These are phyloP conservation scores for Thraustochytrium sp. DNA, from an alignment of 352 stramenopile species.

Conservation along the genomic window DNA sequence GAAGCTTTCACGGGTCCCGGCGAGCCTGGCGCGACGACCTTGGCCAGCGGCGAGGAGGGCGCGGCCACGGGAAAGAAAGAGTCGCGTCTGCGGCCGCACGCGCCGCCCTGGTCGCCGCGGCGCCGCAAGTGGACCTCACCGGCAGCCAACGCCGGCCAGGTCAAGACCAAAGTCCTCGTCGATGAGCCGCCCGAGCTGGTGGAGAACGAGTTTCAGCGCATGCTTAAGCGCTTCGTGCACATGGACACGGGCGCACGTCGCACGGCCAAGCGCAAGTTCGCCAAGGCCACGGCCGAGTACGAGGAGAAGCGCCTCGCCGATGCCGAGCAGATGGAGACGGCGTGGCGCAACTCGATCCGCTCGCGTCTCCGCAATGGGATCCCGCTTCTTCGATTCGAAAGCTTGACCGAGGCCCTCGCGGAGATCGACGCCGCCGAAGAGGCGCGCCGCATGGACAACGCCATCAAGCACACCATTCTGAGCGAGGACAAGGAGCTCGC, in stretches of 20 bases:
- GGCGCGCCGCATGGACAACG: slow-evolving; percentile 19
- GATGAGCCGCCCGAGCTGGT: slow-evolving; percentile 13
- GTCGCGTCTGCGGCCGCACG: slow-evolving; percentile 1
- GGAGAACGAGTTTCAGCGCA: slow-evolving; percentile 43
- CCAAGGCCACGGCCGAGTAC: slow-evolving; percentile 29
- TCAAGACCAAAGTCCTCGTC: background rate
- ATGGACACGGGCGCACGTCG: slow-evolving; percentile 33
- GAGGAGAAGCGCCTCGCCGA: slow-evolving; percentile 31
- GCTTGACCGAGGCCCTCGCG: background rate
- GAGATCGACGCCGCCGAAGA: slow-evolving; percentile 24
- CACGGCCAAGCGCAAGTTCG: slow-evolving; percentile 38
- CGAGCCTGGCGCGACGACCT: too few species aligned
- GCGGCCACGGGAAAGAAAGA: background rate
- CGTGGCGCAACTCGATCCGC: slow-evolving; percentile 33
- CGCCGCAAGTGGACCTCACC: slow-evolving; percentile 3
- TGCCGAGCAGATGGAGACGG: slow-evolving; percentile 13
- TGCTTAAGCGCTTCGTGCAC: slow-evolving; percentile 41
- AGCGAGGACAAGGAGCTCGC: background rate
- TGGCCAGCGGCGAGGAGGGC: too few species aligned
- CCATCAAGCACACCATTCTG: background rate
- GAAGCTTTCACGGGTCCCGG: too few species aligned
- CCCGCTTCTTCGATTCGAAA: background rate
- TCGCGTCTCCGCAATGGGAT: background rate
- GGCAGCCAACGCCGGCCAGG: slow-evolving; percentile 21
- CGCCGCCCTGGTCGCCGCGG: slow-evolving; percentile 23